Percentiles rank a stretch among this genome's conserved stretches.
phyloP scores from a whole-genome alignment of 148 eudicot genomes.

The Limonium bicolor region DNA sequence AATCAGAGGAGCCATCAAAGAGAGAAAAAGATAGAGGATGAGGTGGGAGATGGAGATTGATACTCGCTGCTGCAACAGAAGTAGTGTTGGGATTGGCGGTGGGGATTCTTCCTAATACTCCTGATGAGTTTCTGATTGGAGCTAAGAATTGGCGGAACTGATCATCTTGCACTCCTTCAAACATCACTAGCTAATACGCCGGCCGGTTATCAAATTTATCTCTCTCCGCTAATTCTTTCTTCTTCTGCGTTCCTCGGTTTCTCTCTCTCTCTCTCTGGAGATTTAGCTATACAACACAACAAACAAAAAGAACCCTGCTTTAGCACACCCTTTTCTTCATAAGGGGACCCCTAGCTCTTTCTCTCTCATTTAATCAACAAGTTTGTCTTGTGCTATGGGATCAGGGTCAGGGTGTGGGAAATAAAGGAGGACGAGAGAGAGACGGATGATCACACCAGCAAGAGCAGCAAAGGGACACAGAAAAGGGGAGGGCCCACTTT shows the following conservation, averaged over 20 bases:
- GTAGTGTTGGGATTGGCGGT: conserved; percentile 12
- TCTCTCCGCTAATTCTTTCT: conserved; percentile 3
- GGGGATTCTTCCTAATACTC: too few relatives aligned
- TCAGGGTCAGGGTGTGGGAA: too few relatives aligned
- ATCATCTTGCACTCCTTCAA: conserved; percentile 67
- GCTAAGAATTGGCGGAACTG: conserved; percentile 68
- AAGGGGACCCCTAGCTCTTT: too few relatives aligned
- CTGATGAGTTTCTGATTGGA: too few relatives aligned
- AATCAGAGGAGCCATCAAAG: neutral
- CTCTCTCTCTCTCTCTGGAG: neutral
- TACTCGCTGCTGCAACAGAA: neutral
- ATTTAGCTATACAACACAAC: neutral
- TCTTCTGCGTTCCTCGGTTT: neutral
- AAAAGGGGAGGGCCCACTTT: too few relatives aligned
- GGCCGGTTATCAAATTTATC: too few relatives aligned
- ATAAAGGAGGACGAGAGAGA: too few relatives aligned
- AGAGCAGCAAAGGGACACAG: too few relatives aligned
- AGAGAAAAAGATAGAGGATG: neutral
- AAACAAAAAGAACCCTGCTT: neutral
- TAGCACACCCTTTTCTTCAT: too few relatives aligned
- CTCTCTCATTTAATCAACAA: too few relatives aligned
- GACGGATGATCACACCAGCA: too few relatives aligned
- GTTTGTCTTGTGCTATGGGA: too few relatives aligned
- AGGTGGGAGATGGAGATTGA: neutral
- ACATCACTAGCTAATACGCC: conserved; percentile 25